Evolutionary conservation across 345 rosid species (phyloP), one percentile per base, ranked within the genome.

Genomic region (Cardamine occulta): DNA sequence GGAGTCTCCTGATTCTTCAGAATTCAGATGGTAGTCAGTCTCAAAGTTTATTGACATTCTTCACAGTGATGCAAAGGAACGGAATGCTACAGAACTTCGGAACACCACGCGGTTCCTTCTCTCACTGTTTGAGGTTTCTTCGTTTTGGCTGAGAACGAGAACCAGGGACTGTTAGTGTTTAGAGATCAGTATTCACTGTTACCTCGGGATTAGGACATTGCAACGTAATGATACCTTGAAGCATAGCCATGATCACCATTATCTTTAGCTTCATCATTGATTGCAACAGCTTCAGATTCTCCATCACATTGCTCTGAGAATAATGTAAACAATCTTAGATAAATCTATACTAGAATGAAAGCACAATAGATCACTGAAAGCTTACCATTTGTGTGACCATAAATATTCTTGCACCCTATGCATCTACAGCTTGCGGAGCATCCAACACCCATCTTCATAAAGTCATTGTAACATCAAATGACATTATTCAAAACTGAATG

Each of bases 351-450:
- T 17, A 8, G 21, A 48, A 56, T 53, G 59, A 42, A 7, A 18
- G 4, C 61, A 28, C 34, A 56, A 64, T 24, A 65, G 24, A 37
- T 26, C 1, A 60, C 39, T 26, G 21, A 65, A 35, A 68, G 56
- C 84, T 83, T 72, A 86, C 91, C 88, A 51, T 80, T 68, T 71
- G 82, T 84, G 70, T 74, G 78, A 63, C 85, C 86, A 17, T 78
- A 73, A 64, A 67, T 60, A 72, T 90, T 90, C 73, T 73, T 82
- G 71, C 96, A 90, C n/a, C 86, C 86, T 59, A 84, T 82, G 72
- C 96, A 90, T 82, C 91, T 83, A 62, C 96, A 90, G 80, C 53
- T 80, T 18, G 80, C n/a, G 39, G 96, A 88, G 85, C 93, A 88
- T 74, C 91, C 91, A 24, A 90, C 96, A 3, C 89, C 88, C 65